A percentile compares a stretch with the other conserved stretches of the same genome.
These are phyloP conservation scores for Davidsoniella australis DNA, from an alignment of 2,329 filamentous ascomycete genomes.

Conservation along the genomic window DNA sequence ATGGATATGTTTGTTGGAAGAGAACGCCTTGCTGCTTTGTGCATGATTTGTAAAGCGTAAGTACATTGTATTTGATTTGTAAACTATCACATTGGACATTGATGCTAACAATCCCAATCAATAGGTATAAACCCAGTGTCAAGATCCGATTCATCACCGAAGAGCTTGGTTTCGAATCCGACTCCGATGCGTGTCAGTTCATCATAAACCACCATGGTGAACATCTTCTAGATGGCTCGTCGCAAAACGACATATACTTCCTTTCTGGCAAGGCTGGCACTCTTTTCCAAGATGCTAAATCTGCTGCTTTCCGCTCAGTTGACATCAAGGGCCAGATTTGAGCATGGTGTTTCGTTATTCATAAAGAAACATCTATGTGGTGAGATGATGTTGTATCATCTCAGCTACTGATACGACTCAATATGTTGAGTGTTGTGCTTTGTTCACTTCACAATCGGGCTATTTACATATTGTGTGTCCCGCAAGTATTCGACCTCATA, in stretches of 20 bases:
- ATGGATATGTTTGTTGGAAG: conserved; percentile 98
- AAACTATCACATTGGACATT: not conserved
- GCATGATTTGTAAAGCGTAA: conserved; percentile 89
- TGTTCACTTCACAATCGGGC: too few species aligned
- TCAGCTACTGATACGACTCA: too few species aligned
- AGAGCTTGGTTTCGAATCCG: conserved; percentile 88
- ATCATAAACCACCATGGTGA: conserved; percentile 66
- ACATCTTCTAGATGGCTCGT: conserved; percentile 52
- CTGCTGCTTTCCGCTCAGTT: conserved; percentile 64
- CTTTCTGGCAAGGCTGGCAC: conserved; percentile 54
- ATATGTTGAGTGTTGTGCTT: too few species aligned
- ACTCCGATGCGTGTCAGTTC: conserved; percentile 80
- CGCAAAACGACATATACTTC: conserved; percentile 38
- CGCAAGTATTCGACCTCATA: too few species aligned
- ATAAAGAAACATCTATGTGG: not conserved
- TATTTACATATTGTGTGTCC: too few species aligned
- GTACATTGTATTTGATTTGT: conserved; percentile 23
- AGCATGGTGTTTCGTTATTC: not conserved
- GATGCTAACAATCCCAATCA: conserved; percentile 26
- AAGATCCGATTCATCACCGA: conserved; percentile 84
- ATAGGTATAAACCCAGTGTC: conserved; percentile 81
- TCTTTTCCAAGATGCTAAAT: conserved; percentile 58
- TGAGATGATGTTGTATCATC: too few species aligned
- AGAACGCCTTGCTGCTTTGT: conserved; percentile 78
- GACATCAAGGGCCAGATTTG: conserved; percentile 96